Evolutionary conservation across 2,329 filamentous ascomycete genomes (phyloP), one percentile per base, ranked within the genome.

Genomic region (Hypoxylon sp.): DNA sequence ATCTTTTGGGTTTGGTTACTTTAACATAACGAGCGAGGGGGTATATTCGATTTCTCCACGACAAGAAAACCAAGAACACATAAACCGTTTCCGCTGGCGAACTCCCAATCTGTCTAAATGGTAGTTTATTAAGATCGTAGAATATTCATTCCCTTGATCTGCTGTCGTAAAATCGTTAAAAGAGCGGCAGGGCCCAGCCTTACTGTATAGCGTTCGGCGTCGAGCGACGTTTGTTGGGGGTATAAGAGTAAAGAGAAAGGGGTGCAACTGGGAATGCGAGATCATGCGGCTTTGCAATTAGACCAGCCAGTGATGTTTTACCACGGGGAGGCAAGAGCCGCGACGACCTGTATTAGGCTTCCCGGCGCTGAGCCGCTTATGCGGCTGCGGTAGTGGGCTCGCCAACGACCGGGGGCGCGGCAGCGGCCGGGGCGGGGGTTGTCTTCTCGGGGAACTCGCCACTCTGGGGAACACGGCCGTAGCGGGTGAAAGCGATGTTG

Each of bases 401-500:
- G 39, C 65, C 65, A 41, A 68, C 62, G 26, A 70, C 70, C n/a
- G 73, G 62, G 3, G 69, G 46, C 6, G 71, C 65, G 17, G 72
- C 62, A 28, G 73, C 65, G 4, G 75, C 65, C 19, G 72, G 63
- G 26, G 73, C 65, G 4, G 75, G 62, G 1, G 75, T 55, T 0
- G 71, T 59, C 77, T 85, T 84, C 75, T 84, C 82, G 48, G 81
- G 81, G 74, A 78, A 82, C 46, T 75, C 72, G n/a, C 79, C 79
- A 11, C 70, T 68, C 7, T 77, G 70, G n/a, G 73, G 69, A 20
- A 85, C 82, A 17, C 83, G 81, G 53, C 84, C 84, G 68, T 85
- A 84, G 72, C 85, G 84, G 20, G 83, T 86, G 67, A 87, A 86
- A 60, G 71, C 71, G 41, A 87, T 71, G 73, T 84, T 84, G 61